A percentile compares a stretch with the other conserved stretches of the same genome.
These are phyloP conservation scores for Aspergillus diversus DNA, from an alignment of 495 filamentous ascomycete genomes.

Conservation along the genomic window DNA sequence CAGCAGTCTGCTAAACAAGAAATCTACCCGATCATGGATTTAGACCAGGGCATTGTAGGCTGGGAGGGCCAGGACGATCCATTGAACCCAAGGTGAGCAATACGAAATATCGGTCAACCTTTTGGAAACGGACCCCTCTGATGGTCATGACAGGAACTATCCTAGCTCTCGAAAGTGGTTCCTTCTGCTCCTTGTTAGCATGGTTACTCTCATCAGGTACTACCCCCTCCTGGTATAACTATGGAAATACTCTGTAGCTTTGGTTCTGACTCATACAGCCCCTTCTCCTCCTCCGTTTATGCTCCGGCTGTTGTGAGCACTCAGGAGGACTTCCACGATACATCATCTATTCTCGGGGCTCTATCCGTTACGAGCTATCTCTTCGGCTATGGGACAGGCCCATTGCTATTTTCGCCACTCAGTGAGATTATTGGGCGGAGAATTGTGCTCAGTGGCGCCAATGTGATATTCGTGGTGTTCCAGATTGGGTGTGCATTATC, in stretches of 20 bases:
- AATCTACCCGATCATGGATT: constrained; percentile 13
- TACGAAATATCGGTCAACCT: not conserved
- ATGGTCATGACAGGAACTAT: constrained; percentile 14
- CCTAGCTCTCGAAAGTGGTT: constrained; percentile 17
- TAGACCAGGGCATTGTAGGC: constrained; percentile 18
- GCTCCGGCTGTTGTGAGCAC: constrained; percentile 13
- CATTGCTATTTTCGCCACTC: constrained; percentile 19
- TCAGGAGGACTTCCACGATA: constrained; percentile 11
- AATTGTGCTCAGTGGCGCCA: constrained; percentile 51
- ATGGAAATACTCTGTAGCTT: not conserved
- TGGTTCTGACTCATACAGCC: not conserved
- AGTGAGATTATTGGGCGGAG: constrained; percentile 63
- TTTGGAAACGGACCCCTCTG: not conserved
- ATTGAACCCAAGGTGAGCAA: constrained; percentile 20
- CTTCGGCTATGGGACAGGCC: constrained; percentile 18
- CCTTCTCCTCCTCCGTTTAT: constrained; percentile 19
- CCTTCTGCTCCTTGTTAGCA: constrained; percentile 15
- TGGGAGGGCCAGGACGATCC: constrained; percentile 23
- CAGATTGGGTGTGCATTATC: constrained; percentile 54
- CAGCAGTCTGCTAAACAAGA: not conserved
- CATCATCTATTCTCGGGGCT: constrained; percentile 15
- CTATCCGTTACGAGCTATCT: constrained; percentile 18
- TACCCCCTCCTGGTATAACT: not conserved
- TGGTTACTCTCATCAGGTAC: constrained; percentile 23
- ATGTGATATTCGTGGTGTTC: constrained; percentile 55